Conservation (phyloP, 371 early-diverging fungal species). For the Mortierella sp. region DNA sequence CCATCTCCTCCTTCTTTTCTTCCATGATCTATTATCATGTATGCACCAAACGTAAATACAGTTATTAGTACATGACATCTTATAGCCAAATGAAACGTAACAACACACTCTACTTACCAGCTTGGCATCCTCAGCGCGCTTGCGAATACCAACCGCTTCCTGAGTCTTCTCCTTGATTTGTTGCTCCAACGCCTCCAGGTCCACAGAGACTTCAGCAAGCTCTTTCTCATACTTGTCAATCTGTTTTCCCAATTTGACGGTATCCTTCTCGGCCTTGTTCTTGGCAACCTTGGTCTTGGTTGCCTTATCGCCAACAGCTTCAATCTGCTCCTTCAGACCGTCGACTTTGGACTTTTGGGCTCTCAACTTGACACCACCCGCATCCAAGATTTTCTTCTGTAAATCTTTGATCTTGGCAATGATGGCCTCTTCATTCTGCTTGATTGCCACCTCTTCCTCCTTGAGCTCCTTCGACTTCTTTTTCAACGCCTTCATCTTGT, state of each 20-base stretch:
- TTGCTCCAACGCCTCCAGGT: conserved; percentile 69
- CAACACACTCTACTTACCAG: conserved; percentile 54
- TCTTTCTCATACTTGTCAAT: conserved; percentile 80
- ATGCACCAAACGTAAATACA: conserved; percentile 9
- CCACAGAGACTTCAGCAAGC: conserved; percentile 69
- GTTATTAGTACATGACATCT: neutral
- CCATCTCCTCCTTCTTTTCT: conserved; percentile 79
- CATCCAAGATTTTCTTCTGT: conserved; percentile 91
- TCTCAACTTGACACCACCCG: conserved; percentile 90
- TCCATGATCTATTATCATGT: conserved; percentile 66
- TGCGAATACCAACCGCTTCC: conserved; percentile 66
- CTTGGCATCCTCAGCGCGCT: conserved; percentile 65
- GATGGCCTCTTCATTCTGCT: conserved; percentile 64
- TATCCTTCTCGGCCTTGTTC: conserved; percentile 82
- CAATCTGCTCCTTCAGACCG: conserved; percentile 84
- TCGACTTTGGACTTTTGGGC: conserved; percentile 91
- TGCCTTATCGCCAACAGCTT: conserved; percentile 66
- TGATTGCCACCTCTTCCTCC: conserved; percentile 57
- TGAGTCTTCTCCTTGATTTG: conserved; percentile 66
- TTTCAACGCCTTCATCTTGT: conserved; percentile 58
- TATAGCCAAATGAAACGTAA: neutral
- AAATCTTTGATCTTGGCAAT: conserved; percentile 78
- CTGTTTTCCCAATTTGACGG: conserved; percentile 72
- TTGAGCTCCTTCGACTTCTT: conserved; percentile 61
- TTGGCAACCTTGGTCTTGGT: conserved; percentile 80